Evolutionary conservation across 768 basidiomycete species (phyloP), one percentile per base, ranked within the genome.

Genomic region (Pisolithus marmoratus): DNA sequence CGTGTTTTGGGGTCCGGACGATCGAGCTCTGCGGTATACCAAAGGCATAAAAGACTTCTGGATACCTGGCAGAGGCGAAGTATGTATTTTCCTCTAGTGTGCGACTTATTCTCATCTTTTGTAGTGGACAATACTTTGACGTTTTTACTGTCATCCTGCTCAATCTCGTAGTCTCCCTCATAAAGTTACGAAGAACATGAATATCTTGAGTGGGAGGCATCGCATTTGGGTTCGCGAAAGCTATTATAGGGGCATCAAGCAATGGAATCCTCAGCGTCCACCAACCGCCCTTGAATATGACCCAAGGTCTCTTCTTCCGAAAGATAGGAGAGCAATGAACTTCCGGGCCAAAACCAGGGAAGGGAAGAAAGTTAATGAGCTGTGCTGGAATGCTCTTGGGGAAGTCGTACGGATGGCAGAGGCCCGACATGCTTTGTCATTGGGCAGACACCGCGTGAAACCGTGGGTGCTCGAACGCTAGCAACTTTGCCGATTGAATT

Each of bases 91-190:
- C 27, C 0, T n/a, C 29, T 46, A 7, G 5, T 49, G 15, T 19
- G 38, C 36, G 36, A 8, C 23, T 5, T 41, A 27, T 43, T 61
- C 50, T 61, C 42, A 58, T 51, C 53, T 57, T n/a, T 50, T 31
- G 37, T 53, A 90, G 88, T 87, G 65, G 86, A 90, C 59, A 76
- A 74, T 53, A 87, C 86, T 0, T 72, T 90, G 38, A 72, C 74
- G 29, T 57, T 90, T 8, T 63, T 90, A 43, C 75, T 80, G 65
- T 79, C 73, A 24, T 83, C n/a, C 87, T n/a, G 77, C 79, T 4
- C 71, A 73, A 52, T 77, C 80, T 31, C 78, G 84, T 24, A 87
- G 87, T 14, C 66, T 85, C 14, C 65, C 85, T 11, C 83, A 87
- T 60, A 70, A 69, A 51, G 58, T 82, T 6, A 81, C 83, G 6